Evolutionary conservation across 495 filamentous ascomycete species (phyloP).

Genomic region (Lentithecium fluviatile): DNA sequence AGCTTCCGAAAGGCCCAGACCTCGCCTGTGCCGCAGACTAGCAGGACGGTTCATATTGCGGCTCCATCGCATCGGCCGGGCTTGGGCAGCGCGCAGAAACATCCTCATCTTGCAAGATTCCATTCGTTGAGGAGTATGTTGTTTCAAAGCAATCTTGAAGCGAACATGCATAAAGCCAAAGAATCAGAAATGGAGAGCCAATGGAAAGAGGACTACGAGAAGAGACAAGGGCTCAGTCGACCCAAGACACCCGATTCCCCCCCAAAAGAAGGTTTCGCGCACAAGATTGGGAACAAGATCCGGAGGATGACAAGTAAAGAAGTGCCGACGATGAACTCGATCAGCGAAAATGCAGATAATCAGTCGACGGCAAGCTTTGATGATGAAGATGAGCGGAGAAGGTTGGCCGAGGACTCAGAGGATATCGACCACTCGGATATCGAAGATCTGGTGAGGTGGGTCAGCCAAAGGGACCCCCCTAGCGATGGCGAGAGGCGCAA

Average conservation of each 20-base stretch:
- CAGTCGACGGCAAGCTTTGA: slow-evolving; percentile 6
- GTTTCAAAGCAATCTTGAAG: slow-evolving; percentile 14
- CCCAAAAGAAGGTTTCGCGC: slow-evolving; percentile 19
- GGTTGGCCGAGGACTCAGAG: neutral
- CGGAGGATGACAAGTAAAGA: slow-evolving; percentile 22
- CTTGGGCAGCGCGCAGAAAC: neutral
- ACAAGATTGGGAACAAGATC: slow-evolving; percentile 9
- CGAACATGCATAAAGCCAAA: neutral
- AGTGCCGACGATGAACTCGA: slow-evolving; percentile 3
- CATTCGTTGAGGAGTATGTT: slow-evolving; percentile 26
- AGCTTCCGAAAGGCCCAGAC: neutral
- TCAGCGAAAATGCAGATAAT: neutral
- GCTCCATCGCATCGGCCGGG: slow-evolving; percentile 1
- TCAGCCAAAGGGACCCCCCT: slow-evolving; percentile 12
- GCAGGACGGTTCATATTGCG: neutral
- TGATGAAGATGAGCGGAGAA: neutral
- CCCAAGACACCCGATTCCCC: slow-evolving; percentile 25
- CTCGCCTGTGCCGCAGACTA: neutral
- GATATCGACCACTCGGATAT: slow-evolving; percentile 9
- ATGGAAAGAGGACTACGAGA: slow-evolving; percentile 15
- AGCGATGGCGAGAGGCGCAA: slow-evolving; percentile 9
- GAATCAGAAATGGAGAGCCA: slow-evolving; percentile 14
- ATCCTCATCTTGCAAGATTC: slow-evolving; percentile 25
- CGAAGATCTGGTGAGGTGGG: slow-evolving; percentile 26
- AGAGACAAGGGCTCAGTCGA: slow-evolving; percentile 13